A percentile compares a stretch with the other conserved stretches of the same genome.
These are phyloP conservation scores for Vickermania spadyakhi DNA, from an alignment of 208 protist genomes.

Conservation along the genomic window DNA sequence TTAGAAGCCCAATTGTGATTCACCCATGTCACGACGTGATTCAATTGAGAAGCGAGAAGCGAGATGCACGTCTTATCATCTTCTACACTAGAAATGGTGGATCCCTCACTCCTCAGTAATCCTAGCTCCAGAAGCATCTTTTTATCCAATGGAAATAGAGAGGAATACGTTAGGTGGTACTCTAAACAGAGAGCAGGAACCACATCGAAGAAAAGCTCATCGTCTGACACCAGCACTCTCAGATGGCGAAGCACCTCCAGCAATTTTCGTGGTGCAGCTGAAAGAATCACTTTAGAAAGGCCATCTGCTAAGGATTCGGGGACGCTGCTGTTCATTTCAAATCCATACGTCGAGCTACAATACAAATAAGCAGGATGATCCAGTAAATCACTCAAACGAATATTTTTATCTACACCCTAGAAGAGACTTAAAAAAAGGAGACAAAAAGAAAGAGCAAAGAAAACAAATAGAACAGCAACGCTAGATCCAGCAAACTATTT, in stretches of 20 bases:
- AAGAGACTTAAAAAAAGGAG: background rate
- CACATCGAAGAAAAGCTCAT: slow-evolving; percentile 10
- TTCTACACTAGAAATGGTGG: background rate
- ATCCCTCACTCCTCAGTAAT: too few relatives aligned
- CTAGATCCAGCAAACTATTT: background rate
- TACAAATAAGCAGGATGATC: too few relatives aligned
- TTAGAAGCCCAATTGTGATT: background rate
- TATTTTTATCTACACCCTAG: background rate
- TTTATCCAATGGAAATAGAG: background rate
- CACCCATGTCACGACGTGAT: background rate
- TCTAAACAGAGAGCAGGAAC: slow-evolving; percentile 11
- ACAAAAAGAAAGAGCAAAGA: slow-evolving; percentile 7
- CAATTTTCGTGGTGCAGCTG: slow-evolving; percentile 16
- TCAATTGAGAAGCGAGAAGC: background rate
- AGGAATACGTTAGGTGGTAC: slow-evolving; percentile 9
- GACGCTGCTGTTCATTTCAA: too few relatives aligned
- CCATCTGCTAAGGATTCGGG: too few relatives aligned
- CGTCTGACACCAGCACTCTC: slow-evolving; percentile 9
- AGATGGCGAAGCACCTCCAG: slow-evolving; percentile 7
- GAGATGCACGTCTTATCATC: background rate
- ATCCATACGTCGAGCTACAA: too few relatives aligned
- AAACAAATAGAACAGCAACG: slow-evolving; percentile 3
- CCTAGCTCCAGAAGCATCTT: background rate
- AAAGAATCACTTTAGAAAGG: too few relatives aligned
- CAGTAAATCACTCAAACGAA: background rate